These are phyloP conservation scores for Diplogelasinospora grovesii DNA, from an alignment of 495 filamentous ascomycete genomes.

Conservation along the genomic window DNA sequence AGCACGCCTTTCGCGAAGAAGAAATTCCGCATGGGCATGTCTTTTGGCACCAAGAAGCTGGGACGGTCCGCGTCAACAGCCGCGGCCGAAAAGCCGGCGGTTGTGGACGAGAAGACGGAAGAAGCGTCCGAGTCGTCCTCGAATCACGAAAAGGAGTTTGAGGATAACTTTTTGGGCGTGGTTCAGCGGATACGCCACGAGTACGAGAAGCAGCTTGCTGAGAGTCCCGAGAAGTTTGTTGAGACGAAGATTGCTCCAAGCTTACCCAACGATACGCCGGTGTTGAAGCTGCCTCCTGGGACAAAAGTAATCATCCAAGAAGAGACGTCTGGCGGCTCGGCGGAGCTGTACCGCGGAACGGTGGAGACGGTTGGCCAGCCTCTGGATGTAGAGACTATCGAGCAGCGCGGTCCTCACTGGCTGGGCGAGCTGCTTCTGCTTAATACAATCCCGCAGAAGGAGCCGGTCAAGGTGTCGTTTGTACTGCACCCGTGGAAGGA, in stretches of 20 bases:
- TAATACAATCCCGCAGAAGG: conserved; percentile 80
- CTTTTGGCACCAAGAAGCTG: conserved; percentile 73
- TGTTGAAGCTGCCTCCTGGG: conserved; percentile 66
- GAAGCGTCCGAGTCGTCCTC: conserved; percentile 56
- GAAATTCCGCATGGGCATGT: conserved; percentile 81
- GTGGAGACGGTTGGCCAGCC: conserved; percentile 65
- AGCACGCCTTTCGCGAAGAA: conserved; percentile 75
- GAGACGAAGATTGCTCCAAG: conserved; percentile 68
- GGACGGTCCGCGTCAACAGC: conserved; percentile 66
- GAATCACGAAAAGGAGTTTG: conserved; percentile 76
- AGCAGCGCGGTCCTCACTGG: conserved; percentile 83
- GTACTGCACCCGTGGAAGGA: conserved; percentile 80
- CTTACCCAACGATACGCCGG: conserved; percentile 75
- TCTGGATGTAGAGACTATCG: conserved; percentile 79
- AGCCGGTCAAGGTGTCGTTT: conserved; percentile 91
- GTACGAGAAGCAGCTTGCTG: conserved; percentile 61
- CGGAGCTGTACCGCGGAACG: conserved; percentile 85
- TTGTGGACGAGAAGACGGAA: conserved; percentile 65
- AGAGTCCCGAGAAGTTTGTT: conserved; percentile 48
- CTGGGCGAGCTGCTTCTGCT: conserved; percentile 81
- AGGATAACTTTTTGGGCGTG: conserved; percentile 74
- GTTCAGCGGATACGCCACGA: conserved; percentile 70
- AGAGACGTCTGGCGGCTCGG: conserved; percentile 84
- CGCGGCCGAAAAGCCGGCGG: conserved; percentile 59
- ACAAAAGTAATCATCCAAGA: conserved; percentile 93